Conservation (phyloP, 164 flowering plant genomes). For the Magnolia kwangsiensis region DNA sequence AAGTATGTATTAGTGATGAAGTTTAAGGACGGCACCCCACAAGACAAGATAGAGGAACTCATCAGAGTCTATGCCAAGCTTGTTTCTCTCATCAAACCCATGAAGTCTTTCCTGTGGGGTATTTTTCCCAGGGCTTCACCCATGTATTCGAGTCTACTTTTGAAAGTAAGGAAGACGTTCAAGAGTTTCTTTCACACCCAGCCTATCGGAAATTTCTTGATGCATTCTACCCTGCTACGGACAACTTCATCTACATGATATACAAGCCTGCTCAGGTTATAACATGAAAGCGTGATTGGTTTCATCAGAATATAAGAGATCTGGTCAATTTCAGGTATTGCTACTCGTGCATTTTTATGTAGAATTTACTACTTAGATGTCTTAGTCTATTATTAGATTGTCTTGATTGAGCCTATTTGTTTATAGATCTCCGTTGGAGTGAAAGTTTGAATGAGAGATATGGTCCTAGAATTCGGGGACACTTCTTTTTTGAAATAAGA, state of each 20-base stretch:
- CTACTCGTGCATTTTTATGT: background rate
- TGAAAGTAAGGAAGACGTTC: slow-evolving; percentile 62
- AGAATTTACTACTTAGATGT: background rate
- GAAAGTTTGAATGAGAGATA: too few species aligned
- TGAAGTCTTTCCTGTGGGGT: slow-evolving; percentile 37
- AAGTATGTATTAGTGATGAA: slow-evolving; percentile 64
- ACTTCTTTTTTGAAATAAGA: too few species aligned
- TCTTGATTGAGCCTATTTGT: too few species aligned
- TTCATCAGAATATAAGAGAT: background rate
- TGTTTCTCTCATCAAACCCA: slow-evolving; percentile 48
- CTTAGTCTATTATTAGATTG: background rate
- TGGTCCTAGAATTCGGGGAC: too few species aligned
- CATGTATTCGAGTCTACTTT: slow-evolving; percentile 80
- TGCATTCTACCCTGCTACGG: slow-evolving; percentile 38
- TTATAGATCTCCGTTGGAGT: too few species aligned
- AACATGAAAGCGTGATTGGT: background rate
- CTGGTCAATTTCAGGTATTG: background rate
- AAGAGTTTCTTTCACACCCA: slow-evolving; percentile 70
- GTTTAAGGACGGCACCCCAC: slow-evolving; percentile 57
- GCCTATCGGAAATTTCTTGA: slow-evolving; percentile 64
- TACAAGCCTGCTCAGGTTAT: slow-evolving; percentile 49
- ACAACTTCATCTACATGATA: slow-evolving; percentile 60
- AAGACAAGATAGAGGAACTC: slow-evolving; percentile 43
- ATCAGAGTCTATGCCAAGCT: slow-evolving; percentile 60
- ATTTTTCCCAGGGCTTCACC: slow-evolving; percentile 77